Conservation (phyloP, 305 asterid species). For the Fraxinus greggii region DNA sequence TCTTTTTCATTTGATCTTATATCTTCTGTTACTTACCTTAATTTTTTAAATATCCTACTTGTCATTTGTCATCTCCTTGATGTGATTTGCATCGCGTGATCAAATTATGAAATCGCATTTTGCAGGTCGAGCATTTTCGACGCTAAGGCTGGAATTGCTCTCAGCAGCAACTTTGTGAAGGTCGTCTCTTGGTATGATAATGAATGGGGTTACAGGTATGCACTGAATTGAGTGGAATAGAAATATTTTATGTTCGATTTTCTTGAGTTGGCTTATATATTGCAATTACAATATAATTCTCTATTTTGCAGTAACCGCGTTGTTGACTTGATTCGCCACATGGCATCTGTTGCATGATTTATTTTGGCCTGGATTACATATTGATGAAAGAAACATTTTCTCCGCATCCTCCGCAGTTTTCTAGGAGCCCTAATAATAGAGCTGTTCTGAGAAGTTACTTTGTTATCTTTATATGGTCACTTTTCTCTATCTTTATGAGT, state of each 20-base stretch:
- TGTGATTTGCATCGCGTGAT: not conserved
- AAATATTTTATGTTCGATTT: constrained; percentile 32
- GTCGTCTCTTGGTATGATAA: constrained; percentile 85
- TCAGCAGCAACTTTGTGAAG: constrained; percentile 67
- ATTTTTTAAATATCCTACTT: not conserved
- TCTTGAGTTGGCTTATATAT: not conserved
- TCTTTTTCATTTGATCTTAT: not conserved
- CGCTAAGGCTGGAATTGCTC: constrained; percentile 85
- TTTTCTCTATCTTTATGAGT: not conserved
- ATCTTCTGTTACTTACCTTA: not conserved
- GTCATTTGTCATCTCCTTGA: not conserved
- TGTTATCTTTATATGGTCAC: not conserved
- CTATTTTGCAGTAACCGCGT: constrained; percentile 60
- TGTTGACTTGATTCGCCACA: constrained; percentile 69
- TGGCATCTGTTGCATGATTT: constrained; percentile 47
- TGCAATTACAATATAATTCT: not conserved
- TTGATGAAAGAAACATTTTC: not conserved
- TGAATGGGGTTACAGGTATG: constrained; percentile 90
- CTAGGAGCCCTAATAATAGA: constrained; percentile 18
- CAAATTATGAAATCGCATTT: not conserved
- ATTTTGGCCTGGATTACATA: not conserved
- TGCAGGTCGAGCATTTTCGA: constrained; percentile 83
- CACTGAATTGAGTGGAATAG: constrained; percentile 5
- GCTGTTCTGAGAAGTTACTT: constrained; percentile 18
- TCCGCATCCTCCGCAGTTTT: not conserved